phyloP scores from a whole-genome alignment of 352 stramenopile species.

The Blastocystis sp. region DNA sequence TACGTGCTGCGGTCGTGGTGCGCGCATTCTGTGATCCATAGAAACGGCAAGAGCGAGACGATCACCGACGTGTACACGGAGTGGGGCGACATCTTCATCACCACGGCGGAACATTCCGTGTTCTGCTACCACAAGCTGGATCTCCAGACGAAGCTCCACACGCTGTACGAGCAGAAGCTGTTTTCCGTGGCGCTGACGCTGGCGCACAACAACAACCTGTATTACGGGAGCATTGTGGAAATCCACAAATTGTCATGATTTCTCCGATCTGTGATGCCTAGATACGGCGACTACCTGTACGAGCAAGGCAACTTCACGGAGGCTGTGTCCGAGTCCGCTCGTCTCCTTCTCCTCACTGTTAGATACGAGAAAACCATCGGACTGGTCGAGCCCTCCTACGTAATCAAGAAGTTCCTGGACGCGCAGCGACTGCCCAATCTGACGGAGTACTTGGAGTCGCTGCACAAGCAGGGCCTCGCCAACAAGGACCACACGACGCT shows the following conservation, averaged over 20 bases:
- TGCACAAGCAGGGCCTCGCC: constrained; percentile 83
- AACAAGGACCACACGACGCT: constrained; percentile 89
- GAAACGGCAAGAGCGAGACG: not conserved
- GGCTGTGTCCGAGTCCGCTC: constrained; percentile 91
- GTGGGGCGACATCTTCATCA: constrained; percentile 72
- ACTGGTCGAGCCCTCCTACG: constrained; percentile 93
- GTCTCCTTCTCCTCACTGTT: constrained; percentile 84
- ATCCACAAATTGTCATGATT: constrained; percentile 79
- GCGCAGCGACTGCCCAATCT: constrained; percentile 93
- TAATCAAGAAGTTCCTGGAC: constrained; percentile 96
- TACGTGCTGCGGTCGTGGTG: not conserved
- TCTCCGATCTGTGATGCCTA: not conserved
- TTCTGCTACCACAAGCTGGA: constrained; percentile 91
- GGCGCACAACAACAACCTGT: constrained; percentile 88
- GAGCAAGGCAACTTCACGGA: constrained; percentile 92
- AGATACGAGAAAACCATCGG: constrained; percentile 77
- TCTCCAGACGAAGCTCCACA: constrained; percentile 92
- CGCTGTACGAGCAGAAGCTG: constrained; percentile 94
- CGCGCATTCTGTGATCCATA: not conserved
- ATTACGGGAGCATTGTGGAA: constrained; percentile 91
- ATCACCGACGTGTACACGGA: not conserved
- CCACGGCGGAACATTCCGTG: constrained; percentile 78
- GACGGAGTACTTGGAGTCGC: constrained; percentile 91
- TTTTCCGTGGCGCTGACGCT: constrained; percentile 96
- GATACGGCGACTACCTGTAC: constrained; percentile 96